A percentile compares a stretch with the other conserved stretches of the same genome.
phyloP scores from a whole-genome alignment of 495 filamentous ascomycete species.

The Aspergillus coremiiformis region DNA sequence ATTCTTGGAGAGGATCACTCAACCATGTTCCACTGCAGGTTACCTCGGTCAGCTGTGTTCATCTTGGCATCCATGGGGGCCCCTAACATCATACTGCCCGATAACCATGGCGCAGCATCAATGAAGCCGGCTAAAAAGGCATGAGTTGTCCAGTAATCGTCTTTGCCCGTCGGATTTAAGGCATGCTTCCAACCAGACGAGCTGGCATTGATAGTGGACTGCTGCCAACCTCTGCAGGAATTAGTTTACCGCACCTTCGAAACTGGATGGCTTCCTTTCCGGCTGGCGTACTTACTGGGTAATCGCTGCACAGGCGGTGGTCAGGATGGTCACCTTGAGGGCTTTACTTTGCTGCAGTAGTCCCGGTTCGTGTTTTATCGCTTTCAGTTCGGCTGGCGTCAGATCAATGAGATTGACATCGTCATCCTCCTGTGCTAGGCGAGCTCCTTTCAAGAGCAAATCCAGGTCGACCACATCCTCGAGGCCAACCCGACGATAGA shows the following conservation, averaged over 20 bases:
- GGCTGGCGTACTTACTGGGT: slow-evolving; percentile 20
- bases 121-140: slow-evolving; percentile 36
- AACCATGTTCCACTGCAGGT: slow-evolving; percentile 40
- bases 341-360: slow-evolving; percentile 16
- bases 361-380: neutral
- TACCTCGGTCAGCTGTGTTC: neutral
- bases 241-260: neutral
- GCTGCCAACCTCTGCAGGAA: slow-evolving; percentile 50
- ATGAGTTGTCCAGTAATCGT: slow-evolving; percentile 21
- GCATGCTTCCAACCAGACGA: slow-evolving; percentile 51
- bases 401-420: neutral
- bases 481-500: slow-evolving; percentile 2
- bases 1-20: slow-evolving; percentile 59
- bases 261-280: neutral
- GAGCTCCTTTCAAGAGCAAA: slow-evolving; percentile 12
- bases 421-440: neutral
- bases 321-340: slow-evolving; percentile 19
- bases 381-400: neutral
- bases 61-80: neutral
- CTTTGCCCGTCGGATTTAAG: slow-evolving; percentile 9
- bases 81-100: slow-evolving; percentile 27
- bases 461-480: slow-evolving; percentile 5
- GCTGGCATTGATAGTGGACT: slow-evolving; percentile 61
- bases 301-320: slow-evolving; percentile 23
- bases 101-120: slow-evolving; percentile 26